These are phyloP conservation scores for Moniliophthora roreri DNA, from an alignment of 1,284 basidiomycete genomes.

Conservation along the genomic window DNA sequence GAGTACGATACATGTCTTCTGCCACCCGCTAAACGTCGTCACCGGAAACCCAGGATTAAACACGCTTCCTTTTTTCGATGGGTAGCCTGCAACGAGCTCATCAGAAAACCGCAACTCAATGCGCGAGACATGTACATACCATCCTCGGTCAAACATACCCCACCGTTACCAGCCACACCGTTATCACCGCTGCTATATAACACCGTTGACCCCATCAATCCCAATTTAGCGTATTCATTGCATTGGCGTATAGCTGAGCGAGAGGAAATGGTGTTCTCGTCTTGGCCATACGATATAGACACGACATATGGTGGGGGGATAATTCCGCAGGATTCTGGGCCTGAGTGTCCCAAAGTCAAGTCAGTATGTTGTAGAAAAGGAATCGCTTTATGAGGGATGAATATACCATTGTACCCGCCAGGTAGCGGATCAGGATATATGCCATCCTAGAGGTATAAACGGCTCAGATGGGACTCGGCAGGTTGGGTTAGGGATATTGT, in stretches of 20 bases:
- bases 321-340: slow-evolving; percentile 50
- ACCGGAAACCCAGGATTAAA: slow-evolving; percentile 48
- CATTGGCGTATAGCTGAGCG: slow-evolving; percentile 53
- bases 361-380: neutral
- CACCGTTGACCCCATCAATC: slow-evolving; percentile 47
- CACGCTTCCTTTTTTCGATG: slow-evolving; percentile 25
- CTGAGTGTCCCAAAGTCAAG: slow-evolving; percentile 20
- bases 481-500: neutral
- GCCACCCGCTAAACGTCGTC: no score
- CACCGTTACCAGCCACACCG: slow-evolving; percentile 44
- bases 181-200: slow-evolving; percentile 51
- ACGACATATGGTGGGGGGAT: slow-evolving; percentile 50
- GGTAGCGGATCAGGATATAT: slow-evolving; percentile 26
- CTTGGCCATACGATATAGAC: slow-evolving; percentile 52
- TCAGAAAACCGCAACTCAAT: neutral
- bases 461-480: neutral
- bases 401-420: slow-evolving; percentile 14
- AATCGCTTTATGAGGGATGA: neutral
- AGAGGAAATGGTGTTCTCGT: slow-evolving; percentile 46
- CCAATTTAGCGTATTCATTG: slow-evolving; percentile 52
- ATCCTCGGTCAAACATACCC: slow-evolving; percentile 42
- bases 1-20: no score
- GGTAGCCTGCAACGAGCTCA: no score
- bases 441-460: slow-evolving; percentile 20
- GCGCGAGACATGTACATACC: neutral